Percentiles rank a stretch among this genome's conserved stretches.
Evolutionary conservation across 768 basidiomycete species (phyloP).

Genomic region (Fomitopsis serialis): DNA sequence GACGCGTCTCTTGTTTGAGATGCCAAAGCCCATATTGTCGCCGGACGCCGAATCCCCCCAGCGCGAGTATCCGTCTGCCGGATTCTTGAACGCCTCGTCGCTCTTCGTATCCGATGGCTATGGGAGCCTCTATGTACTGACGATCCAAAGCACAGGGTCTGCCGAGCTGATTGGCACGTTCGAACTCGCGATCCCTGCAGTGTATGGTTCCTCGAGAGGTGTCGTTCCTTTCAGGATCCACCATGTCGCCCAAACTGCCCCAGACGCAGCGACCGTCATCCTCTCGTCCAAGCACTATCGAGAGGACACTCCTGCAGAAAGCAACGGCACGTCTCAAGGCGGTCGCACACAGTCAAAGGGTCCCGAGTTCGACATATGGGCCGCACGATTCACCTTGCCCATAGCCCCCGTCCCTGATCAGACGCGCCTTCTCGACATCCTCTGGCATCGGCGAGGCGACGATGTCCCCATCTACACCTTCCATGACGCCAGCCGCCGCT

Average conservation of each 20-base stretch:
- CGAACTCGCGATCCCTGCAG: constrained; percentile 30
- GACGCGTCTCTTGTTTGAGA: constrained; percentile 52
- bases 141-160: constrained; percentile 31
- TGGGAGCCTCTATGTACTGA: constrained; percentile 61
- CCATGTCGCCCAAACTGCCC: constrained; percentile 28
- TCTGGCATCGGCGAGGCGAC: constrained; percentile 68
- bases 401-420: constrained; percentile 28
- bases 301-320: constrained; percentile 2
- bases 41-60: constrained; percentile 36
- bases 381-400: constrained; percentile 44
- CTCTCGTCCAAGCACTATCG: constrained; percentile 52
- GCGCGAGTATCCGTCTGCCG: constrained; percentile 71
- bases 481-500: constrained; percentile 39
- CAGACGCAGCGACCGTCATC: constrained; percentile 39
- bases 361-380: constrained; percentile 63
- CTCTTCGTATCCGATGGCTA: constrained; percentile 65
- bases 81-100: constrained; percentile 44
- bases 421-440: constrained; percentile 39
- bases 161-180: constrained; percentile 49
- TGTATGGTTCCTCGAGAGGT: constrained; percentile 19
- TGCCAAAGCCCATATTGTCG: constrained; percentile 48
- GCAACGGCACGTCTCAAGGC: background rate
- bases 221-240: constrained; percentile 42
- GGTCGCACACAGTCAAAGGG: constrained; percentile 20
- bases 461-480: constrained; percentile 61